Evolutionary conservation across 352 stramenopile genomes (phyloP).

Genomic region (Plasmopara viticola): DNA sequence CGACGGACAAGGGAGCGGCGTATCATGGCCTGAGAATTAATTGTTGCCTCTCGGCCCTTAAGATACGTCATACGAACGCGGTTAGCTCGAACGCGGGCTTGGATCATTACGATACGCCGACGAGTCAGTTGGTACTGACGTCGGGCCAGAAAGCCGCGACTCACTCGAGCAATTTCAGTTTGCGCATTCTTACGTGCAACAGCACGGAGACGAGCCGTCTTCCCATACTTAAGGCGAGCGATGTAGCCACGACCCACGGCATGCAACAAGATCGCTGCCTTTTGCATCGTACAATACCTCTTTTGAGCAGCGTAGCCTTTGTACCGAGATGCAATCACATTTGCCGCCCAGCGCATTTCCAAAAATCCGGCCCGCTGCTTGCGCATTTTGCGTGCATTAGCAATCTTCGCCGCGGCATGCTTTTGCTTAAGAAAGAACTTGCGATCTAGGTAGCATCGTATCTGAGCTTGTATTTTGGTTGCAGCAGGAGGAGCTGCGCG

Average conservation of each 20-base stretch:
- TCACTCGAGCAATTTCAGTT: conserved; percentile 63
- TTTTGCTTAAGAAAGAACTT: conserved; percentile 64
- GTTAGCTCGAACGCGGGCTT: conserved; percentile 80
- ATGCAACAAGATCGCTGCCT: conserved; percentile 69
- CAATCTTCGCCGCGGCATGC: conserved; percentile 58
- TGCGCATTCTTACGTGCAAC: conserved; percentile 73
- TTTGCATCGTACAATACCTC: conserved; percentile 66
- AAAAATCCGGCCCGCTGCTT: conserved; percentile 60
- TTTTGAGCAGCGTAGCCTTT: conserved; percentile 57
- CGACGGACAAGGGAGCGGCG: conserved; percentile 66
- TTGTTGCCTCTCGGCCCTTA: conserved; percentile 79
- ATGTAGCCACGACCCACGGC: conserved; percentile 72
- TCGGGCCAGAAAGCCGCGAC: conserved; percentile 64
- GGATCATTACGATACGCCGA: conserved; percentile 79
- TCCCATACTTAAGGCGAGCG: conserved; percentile 80
- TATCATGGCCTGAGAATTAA: conserved; percentile 87
- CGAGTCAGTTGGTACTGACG: conserved; percentile 44
- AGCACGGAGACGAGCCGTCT: conserved; percentile 73
- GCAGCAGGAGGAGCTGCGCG: conserved; percentile 65
- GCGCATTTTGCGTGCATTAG: conserved; percentile 66
- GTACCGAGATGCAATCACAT: conserved; percentile 67
- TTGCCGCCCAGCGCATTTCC: conserved; percentile 50
- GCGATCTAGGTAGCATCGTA: conserved; percentile 57
- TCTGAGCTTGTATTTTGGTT: conserved; percentile 74
- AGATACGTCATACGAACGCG: conserved; percentile 83